These are phyloP conservation scores for Candida chilensis DNA, from an alignment of 805 yeast species.

Conservation along the genomic window DNA sequence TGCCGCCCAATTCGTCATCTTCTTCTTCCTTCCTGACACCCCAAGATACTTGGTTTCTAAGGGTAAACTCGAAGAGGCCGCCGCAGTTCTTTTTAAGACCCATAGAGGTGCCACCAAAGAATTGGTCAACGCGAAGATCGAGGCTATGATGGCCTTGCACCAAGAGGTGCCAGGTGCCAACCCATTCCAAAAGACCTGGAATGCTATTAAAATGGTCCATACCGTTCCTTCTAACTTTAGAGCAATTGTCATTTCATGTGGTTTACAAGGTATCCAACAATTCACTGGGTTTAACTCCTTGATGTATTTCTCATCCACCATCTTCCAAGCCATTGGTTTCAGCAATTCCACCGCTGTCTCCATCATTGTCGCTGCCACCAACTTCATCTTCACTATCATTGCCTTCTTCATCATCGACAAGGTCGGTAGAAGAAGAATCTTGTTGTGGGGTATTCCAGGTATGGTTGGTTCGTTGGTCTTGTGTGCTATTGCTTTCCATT, in stretches of 20 bases:
- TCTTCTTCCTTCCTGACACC: constrained; percentile 88
- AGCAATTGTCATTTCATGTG: constrained; percentile 86
- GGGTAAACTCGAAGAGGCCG: constrained; percentile 58
- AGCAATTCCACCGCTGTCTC: constrained; percentile 90
- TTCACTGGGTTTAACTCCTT: constrained; percentile 94
- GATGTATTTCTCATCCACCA: constrained; percentile 91
- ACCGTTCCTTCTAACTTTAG: constrained; percentile 71
- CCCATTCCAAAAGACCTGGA: constrained; percentile 42
- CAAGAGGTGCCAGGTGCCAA: constrained; percentile 35
- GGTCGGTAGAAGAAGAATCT: constrained; percentile 80
- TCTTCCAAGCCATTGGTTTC: constrained; percentile 88
- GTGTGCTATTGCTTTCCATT: constrained; percentile 90
- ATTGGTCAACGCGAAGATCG: constrained; percentile 56
- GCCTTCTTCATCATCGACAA: constrained; percentile 84
- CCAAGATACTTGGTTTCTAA: constrained; percentile 83
- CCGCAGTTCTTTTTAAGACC: constrained; percentile 50
- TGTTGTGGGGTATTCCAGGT: constrained; percentile 75
- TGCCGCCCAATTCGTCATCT: constrained; percentile 62
- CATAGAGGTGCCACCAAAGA: constrained; percentile 57
- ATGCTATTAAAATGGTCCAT: constrained; percentile 57
- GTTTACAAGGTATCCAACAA: constrained; percentile 93
- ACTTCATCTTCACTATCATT: constrained; percentile 76
- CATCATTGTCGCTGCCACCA: constrained; percentile 87
- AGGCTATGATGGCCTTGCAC: constrained; percentile 48
- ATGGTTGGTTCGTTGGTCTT: constrained; percentile 71